Evolutionary conservation across 352 stramenopile genomes (phyloP).

Genomic region (Pythium phragmitis): DNA sequence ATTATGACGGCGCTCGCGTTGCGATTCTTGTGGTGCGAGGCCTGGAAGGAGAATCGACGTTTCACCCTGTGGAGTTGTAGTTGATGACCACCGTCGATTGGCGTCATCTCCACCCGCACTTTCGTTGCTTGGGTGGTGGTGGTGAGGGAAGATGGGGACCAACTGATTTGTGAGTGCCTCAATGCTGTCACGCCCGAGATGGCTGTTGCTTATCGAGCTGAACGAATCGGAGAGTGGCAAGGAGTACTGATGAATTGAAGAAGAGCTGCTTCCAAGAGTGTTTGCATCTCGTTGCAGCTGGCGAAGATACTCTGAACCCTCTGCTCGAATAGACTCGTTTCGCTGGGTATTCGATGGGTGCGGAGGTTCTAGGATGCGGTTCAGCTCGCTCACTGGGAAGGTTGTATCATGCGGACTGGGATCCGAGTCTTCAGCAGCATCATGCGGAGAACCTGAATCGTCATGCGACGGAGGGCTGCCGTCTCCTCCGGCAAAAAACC

Average conservation of each 20-base stretch:
- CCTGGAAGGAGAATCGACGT: conserved; percentile 9
- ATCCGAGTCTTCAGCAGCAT: neutral
- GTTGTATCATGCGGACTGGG: neutral
- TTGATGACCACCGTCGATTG: neutral
- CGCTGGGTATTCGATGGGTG: neutral
- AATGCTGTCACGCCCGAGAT: conserved; percentile 28
- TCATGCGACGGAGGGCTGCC: too few relatives aligned
- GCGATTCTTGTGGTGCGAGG: conserved; percentile 8
- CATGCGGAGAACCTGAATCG: too few relatives aligned
- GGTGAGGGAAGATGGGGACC: conserved; percentile 54
- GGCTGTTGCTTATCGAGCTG: conserved; percentile 57
- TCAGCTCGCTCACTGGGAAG: too few relatives aligned
- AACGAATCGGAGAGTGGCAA: conserved; percentile 58
- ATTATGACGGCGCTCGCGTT: neutral
- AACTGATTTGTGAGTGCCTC: conserved; percentile 60
- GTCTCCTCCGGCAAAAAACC: too few relatives aligned
- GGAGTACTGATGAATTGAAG: conserved; percentile 49
- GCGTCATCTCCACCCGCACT: neutral
- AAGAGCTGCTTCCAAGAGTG: conserved; percentile 12
- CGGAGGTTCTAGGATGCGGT: neutral
- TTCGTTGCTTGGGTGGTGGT: neutral
- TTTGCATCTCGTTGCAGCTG: conserved; percentile 27
- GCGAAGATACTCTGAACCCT: conserved; percentile 17
- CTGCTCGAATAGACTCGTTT: neutral
- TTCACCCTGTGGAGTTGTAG: neutral